Evolutionary conservation across 805 yeast species (phyloP), one percentile per base, ranked within the genome.

Genomic region (Pichia ethanolica): DNA sequence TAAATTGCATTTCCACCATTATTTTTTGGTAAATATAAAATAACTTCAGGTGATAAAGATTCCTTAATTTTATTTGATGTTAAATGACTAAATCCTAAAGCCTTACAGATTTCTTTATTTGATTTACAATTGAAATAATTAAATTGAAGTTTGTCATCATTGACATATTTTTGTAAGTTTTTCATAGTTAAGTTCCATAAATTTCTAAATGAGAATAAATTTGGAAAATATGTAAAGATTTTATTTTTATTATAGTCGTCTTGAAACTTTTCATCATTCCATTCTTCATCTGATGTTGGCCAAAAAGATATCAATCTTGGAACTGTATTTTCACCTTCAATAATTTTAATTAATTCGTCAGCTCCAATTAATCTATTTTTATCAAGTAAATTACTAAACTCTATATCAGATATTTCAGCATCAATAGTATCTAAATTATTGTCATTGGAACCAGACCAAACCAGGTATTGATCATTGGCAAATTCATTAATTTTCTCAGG

Each of bases 271-370:
- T 60, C 54, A 25, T 48, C 52, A 46, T 63, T 60, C 57, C 71
- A 64, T 48, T 75, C 68, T 32, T 74, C 63, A 42, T 72, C 70
- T 5, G 72, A 63, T 3, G 81, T 65, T 3, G 90, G 89, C 79
- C 85, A 84, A 52, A 86, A 81, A 13, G 86, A 74, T 4, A 86
- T 71, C 53, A 86, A 66, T 47, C 70, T 64, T 2, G 91, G 86
- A 30, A 67, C 65, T 1, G 65, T 11, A 7, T 60, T 60, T 14
- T 74, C 70, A 1, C 88, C 87, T 0, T 76, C 75, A 9, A 83
- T 66, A 5, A 81, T 56, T 12, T 71, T 63, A 42, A 80, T 50
- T 56, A 83, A 59, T 12, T 72, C 69, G 46, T 69, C 71, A 1
- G 73, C 67, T 33, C 35, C 41, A 7, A 54, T 25, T 11, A 45